Evolutionary conservation across 805 yeast genomes (phyloP).

Genomic region (Scheffersomyces lignosus): DNA sequence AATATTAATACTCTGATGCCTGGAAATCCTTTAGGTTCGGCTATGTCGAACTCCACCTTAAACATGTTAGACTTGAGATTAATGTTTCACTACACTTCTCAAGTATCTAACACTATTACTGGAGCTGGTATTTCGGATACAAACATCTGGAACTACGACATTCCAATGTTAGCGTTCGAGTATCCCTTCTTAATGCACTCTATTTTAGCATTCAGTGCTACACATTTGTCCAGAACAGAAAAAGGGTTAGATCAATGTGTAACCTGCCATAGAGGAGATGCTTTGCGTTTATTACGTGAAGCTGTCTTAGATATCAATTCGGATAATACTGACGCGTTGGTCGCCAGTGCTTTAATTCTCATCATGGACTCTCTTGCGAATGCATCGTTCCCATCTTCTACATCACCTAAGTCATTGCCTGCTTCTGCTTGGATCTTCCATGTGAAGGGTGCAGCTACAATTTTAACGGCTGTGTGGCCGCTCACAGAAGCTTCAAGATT

Average conservation of each 20-base stretch:
- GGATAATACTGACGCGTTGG: slow-evolving; percentile 89
- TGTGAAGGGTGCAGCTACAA: slow-evolving; percentile 95
- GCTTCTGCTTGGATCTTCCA: slow-evolving; percentile 97
- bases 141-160: slow-evolving; percentile 83
- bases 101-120: slow-evolving; percentile 83
- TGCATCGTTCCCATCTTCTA: slow-evolving; percentile 62
- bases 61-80: slow-evolving; percentile 77
- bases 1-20: slow-evolving; percentile 17
- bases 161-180: slow-evolving; percentile 84
- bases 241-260: slow-evolving; percentile 78
- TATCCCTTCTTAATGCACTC: slow-evolving; percentile 93
- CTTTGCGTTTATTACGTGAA: slow-evolving; percentile 73
- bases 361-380: slow-evolving; percentile 94
- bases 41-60: slow-evolving; percentile 25
- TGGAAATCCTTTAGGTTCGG: slow-evolving; percentile 9
- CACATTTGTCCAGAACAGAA: slow-evolving; percentile 80
- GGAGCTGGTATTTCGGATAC: slow-evolving; percentile 88
- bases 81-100: slow-evolving; percentile 84
- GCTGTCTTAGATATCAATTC: slow-evolving; percentile 83
- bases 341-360: slow-evolving; percentile 84
- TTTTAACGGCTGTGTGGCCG: slow-evolving; percentile 95
- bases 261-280: slow-evolving; percentile 85
- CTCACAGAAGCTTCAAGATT: slow-evolving; percentile 47
- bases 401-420: slow-evolving; percentile 62
- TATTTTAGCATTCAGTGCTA: slow-evolving; percentile 85